phyloP scores from a whole-genome alignment of 2,329 filamentous ascomycete species.

The Allantophomopsis cytisporea region DNA sequence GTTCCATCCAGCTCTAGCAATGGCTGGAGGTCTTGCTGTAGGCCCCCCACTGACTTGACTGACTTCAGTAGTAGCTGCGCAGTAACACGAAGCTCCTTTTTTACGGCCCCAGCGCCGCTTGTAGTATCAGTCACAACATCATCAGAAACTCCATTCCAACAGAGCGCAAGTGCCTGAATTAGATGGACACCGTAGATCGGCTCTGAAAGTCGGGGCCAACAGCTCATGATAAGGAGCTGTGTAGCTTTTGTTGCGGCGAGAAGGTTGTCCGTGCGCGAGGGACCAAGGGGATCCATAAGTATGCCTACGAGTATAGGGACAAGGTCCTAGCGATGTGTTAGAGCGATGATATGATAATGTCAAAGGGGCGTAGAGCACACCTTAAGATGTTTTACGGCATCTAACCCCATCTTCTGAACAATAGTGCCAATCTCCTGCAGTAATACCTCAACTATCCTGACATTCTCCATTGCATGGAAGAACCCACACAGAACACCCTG shows the following conservation, averaged over 20 bases:
- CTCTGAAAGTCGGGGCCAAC: conserved; percentile 52
- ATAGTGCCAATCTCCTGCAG: conserved; percentile 33
- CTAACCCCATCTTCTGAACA: conserved; percentile 42
- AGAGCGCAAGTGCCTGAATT: conserved; percentile 44
- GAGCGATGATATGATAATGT: neutral
- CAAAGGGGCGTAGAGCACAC: conserved; percentile 24
- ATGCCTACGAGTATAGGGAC: conserved; percentile 52
- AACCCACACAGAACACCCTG: conserved; percentile 41
- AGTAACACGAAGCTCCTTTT: conserved; percentile 7
- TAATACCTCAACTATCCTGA: conserved; percentile 41
- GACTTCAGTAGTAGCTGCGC: conserved; percentile 11
- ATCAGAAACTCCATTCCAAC: conserved; percentile 43
- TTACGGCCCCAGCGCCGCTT: conserved; percentile 3
- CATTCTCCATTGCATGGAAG: conserved; percentile 43
- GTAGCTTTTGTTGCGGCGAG: conserved; percentile 35
- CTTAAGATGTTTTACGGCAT: conserved; percentile 54
- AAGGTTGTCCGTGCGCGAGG: conserved; percentile 38
- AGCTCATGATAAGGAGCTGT: conserved; percentile 42
- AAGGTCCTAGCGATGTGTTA: conserved; percentile 34
- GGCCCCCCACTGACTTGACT: conserved; percentile 3
- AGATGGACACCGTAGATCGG: conserved; percentile 47
- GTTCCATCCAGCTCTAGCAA: conserved; percentile 18
- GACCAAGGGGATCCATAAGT: conserved; percentile 55
- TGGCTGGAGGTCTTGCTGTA: conserved; percentile 9
- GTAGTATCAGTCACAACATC: neutral